Base-by-base conservation (phyloP, 2,329 filamentous ascomycete genomes). In the Penicillium sp. region DNA sequence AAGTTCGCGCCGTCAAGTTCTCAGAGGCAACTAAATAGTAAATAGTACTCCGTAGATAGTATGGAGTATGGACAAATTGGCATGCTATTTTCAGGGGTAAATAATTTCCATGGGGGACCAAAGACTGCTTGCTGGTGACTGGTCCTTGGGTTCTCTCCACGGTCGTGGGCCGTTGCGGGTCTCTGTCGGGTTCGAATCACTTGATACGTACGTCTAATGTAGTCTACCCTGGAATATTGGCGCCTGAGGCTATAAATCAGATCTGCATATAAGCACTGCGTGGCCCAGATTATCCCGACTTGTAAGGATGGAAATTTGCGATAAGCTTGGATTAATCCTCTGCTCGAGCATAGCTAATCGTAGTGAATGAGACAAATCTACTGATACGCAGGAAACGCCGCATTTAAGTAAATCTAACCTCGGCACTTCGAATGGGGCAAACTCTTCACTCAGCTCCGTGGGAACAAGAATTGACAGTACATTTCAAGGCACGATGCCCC, bases 101-200 rank as follows among this genome's bases (percentile, higher is more conserved):
- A 58, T 53, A 35, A 55, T 57, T 57, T 58, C 21, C 21, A 21
- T 21, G 56, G 56, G 58, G 58, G 56, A 38, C 53, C 47, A 49
- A 31, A 56, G 54, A 41, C 11, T 41, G 35, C 35, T 41, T 15
- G 35, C 35, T 41, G 35, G 35, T 15, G 11, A 15, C 35, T 41
- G 35, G 35, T 15, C 35, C 35, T 47, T 26, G n/a, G 50, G 45
- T 56, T 62, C 62, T 60, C 63, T 56, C 63, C 64, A 51, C 56
- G 57, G 52, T 58, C 62, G 67, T 67, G 68, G 70, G 70, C 70
- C 70, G 60, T 64, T 70, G 63, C 62, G 67, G 71, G 60, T 66
- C 67, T 41, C 35, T 5, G 63, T 66, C 19, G 29, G n/a, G n/a
- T 21, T 21, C 19, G 21, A 23, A 54, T 38, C 47, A 13, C 48